Percentiles rank a stretch among this genome's conserved stretches.
phyloP scores from a whole-genome alignment of 2,329 filamentous ascomycete genomes.

The Cercospora janseana region DNA sequence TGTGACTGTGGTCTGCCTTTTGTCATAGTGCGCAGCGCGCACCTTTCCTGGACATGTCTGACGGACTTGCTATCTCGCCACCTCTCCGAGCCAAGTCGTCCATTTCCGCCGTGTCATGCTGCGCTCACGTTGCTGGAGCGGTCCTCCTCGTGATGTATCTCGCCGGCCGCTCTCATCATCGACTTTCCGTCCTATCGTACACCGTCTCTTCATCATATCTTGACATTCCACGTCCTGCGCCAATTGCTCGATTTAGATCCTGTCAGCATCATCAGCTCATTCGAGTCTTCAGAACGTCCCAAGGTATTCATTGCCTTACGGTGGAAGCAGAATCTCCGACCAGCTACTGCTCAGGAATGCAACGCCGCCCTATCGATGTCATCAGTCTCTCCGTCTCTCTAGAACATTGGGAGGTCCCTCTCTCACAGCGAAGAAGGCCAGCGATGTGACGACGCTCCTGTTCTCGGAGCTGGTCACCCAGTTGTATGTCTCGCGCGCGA shows the following conservation, averaged over 20 bases:
- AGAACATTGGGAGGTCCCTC: not conserved
- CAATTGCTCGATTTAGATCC: constrained; percentile 5
- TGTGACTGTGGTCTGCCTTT: too few species aligned
- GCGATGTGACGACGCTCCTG: constrained; percentile 48
- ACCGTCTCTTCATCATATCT: constrained; percentile 4
- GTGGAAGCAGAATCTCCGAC: constrained; percentile 52
- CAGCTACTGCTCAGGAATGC: constrained; percentile 55
- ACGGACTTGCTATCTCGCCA: too few species aligned
- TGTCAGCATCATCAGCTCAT: constrained; percentile 1
- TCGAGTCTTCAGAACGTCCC: not conserved
- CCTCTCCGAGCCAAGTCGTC: too few species aligned
- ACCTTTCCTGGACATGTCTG: too few species aligned
- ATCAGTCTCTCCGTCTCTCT: not conserved
- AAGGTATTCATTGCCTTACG: constrained; percentile 38
- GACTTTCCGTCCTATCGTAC: constrained; percentile 8
- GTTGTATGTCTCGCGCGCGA: constrained; percentile 42
- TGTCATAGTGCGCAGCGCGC: too few species aligned
- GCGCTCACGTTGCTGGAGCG: too few species aligned
- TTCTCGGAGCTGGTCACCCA: constrained; percentile 50
- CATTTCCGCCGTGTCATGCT: too few species aligned
- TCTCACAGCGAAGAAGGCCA: constrained; percentile 53
- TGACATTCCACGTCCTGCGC: constrained; percentile 11
- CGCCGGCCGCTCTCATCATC: not conserved
- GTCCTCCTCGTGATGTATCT: too few species aligned
- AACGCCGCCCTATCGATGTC: constrained; percentile 37